Percentiles rank a stretch among this genome's conserved stretches.
Conservation (phyloP, 2,329 filamentous ascomycete species). For the Paradendryphiella salina region DNA sequence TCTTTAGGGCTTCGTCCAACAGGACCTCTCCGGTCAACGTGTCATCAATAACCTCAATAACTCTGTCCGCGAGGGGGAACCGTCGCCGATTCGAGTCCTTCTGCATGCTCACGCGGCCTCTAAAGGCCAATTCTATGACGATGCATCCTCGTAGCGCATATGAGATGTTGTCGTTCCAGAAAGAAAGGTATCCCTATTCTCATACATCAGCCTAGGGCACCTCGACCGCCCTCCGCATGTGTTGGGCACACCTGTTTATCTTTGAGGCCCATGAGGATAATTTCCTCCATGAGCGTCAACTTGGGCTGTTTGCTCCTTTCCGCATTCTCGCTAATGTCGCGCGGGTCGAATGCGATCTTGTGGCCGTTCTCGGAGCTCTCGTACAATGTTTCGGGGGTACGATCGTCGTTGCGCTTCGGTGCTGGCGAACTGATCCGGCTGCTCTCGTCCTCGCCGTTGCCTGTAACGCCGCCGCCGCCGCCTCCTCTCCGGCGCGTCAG, state of each 20-base stretch:
- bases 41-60: slow-evolving; percentile 97
- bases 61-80: slow-evolving; percentile 87
- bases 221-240: slow-evolving; percentile 11
- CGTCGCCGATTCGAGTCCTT: slow-evolving; percentile 90
- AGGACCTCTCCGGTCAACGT: slow-evolving; percentile 95
- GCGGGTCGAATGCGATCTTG: slow-evolving; percentile 96
- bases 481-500: slow-evolving; percentile 71
- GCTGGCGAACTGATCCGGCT: slow-evolving; percentile 68
- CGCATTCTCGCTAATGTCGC: slow-evolving; percentile 95
- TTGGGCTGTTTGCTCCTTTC: slow-evolving; percentile 98
- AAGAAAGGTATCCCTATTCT: slow-evolving; percentile 87
- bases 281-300: slow-evolving; percentile 97
- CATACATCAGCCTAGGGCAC: slow-evolving; percentile 23
- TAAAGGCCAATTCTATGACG: slow-evolving; percentile 94
- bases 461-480: slow-evolving; percentile 61
- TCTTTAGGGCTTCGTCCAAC: slow-evolving; percentile 95
- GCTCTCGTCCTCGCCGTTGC: slow-evolving; percentile 63
- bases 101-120: slow-evolving; percentile 97
- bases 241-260: slow-evolving; percentile 83
- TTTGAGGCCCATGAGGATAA: slow-evolving; percentile 91
- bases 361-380: slow-evolving; percentile 91
- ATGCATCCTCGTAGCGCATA: slow-evolving; percentile 98
- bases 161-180: slow-evolving; percentile 99
- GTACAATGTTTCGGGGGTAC: slow-evolving; percentile 77
- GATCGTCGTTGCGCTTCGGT: slow-evolving; percentile 63